A percentile compares a stretch with the other conserved stretches of the same genome.
Evolutionary conservation across 1,284 basidiomycete species (phyloP).

Genomic region (Apiotrichum mycotoxinovorans): DNA sequence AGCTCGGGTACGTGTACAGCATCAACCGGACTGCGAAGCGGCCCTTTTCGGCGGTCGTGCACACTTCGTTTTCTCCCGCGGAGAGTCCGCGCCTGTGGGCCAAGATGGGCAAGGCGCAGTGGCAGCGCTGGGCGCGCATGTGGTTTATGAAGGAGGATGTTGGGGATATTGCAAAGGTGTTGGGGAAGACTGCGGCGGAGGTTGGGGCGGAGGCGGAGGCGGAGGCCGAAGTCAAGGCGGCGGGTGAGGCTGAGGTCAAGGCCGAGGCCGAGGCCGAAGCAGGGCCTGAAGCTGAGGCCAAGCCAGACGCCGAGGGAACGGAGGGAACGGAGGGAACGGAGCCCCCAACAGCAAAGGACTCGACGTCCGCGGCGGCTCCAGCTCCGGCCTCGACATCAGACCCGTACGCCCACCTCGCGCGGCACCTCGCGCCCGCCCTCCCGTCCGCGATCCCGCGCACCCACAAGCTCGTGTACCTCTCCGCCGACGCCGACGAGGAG

Average conservation of each 20-base stretch:
- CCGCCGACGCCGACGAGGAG: conserved; percentile 87
- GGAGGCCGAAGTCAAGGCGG: neutral
- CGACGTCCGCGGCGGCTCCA: conserved; percentile 16
- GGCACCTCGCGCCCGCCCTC: conserved; percentile 17
- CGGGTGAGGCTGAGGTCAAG: conserved; percentile 1
- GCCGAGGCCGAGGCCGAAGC: too few relatives aligned
- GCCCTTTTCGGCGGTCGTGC: conserved; percentile 70
- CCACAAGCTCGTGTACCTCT: conserved; percentile 79
- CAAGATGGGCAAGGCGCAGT: conserved; percentile 51
- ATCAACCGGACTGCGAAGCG: conserved; percentile 68
- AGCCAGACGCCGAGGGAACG: too few relatives aligned
- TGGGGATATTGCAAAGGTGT: conserved; percentile 20
- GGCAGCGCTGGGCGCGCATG: conserved; percentile 68
- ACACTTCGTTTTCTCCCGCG: conserved; percentile 61
- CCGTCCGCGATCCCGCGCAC: conserved; percentile 30
- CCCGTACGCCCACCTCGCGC: neutral
- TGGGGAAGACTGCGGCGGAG: conserved; percentile 3
- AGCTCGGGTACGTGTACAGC: conserved; percentile 84
- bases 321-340: neutral
- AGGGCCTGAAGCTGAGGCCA: neutral
- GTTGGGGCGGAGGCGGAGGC: neutral
- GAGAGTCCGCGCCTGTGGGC: conserved; percentile 40
- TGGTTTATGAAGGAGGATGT: conserved; percentile 68
- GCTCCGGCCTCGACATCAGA: neutral
- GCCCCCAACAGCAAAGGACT: neutral